Evolutionary conservation across 352 stramenopile genomes (phyloP).

Genomic region (Globisporangium megalacanthum): DNA sequence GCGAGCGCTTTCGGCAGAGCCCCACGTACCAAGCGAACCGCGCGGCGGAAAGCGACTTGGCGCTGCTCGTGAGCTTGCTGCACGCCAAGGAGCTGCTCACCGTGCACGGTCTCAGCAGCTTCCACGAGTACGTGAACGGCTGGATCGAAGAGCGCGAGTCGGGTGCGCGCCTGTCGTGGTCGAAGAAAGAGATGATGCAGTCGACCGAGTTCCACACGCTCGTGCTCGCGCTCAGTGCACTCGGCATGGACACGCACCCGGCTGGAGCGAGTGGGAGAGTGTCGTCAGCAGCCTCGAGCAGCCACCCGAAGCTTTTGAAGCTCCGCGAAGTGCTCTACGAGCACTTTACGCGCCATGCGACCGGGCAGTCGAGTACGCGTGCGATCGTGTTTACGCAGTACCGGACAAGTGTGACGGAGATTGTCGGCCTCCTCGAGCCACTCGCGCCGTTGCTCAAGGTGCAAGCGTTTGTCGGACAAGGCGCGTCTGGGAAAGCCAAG

Average conservation of each 20-base stretch:
- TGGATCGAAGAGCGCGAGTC: conserved; percentile 50
- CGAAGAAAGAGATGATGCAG: conserved; percentile 73
- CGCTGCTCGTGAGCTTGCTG: conserved; percentile 63
- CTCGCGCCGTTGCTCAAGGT: conserved; percentile 81
- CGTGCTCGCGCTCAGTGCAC: conserved; percentile 33
- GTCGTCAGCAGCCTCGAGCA: conserved; percentile 10
- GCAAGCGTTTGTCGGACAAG: conserved; percentile 93
- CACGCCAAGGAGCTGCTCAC: conserved; percentile 78
- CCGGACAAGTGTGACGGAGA: conserved; percentile 92
- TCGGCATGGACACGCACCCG: conserved; percentile 12
- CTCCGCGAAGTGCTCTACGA: conserved; percentile 87
- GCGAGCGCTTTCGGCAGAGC: conserved; percentile 67
- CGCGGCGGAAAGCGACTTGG: conserved; percentile 70
- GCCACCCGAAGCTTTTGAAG: conserved; percentile 87
- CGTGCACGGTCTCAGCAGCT: conserved; percentile 67
- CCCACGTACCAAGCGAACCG: conserved; percentile 57
- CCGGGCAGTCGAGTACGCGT: conserved; percentile 76
- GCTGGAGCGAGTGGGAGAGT: conserved; percentile 2
- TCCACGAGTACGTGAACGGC: conserved; percentile 58
- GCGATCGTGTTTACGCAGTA: conserved; percentile 99
- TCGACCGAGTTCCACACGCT: conserved; percentile 69
- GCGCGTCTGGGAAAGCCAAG: conserved; percentile 74
- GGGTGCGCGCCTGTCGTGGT: conserved; percentile 53
- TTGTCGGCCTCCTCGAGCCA: conserved; percentile 76
- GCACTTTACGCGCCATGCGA: conserved; percentile 73